Evolutionary conservation across 2,329 filamentous ascomycete species (phyloP).

Genomic region (Diaporthe sp.): DNA sequence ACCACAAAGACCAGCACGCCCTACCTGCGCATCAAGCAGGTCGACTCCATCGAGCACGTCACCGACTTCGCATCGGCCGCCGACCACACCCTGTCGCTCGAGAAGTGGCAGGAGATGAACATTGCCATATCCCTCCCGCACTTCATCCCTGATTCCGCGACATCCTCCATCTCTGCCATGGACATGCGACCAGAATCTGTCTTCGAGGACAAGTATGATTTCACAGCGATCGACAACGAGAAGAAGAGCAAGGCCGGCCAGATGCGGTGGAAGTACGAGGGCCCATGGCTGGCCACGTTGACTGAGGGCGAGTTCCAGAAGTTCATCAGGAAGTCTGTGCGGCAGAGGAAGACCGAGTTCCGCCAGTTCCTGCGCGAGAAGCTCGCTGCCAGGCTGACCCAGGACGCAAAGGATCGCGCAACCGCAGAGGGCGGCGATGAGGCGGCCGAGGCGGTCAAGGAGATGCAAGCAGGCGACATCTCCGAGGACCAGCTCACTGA

Average conservation of each 20-base stretch:
- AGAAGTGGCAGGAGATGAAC: conserved; percentile 88
- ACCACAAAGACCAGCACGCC: conserved; percentile 81
- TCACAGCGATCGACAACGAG: conserved; percentile 57
- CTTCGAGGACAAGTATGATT: conserved; percentile 70
- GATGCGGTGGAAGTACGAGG: conserved; percentile 74
- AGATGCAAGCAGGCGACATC: conserved; percentile 55
- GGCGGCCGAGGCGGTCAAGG: conserved; percentile 46
- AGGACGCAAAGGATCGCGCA: conserved; percentile 51
- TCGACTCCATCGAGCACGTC: conserved; percentile 89
- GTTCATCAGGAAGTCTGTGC: conserved; percentile 68
- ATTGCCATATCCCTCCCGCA: conserved; percentile 74
- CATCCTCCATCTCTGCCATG: conserved; percentile 25
- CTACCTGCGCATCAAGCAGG: conserved; percentile 78
- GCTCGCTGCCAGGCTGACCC: conserved; percentile 61
- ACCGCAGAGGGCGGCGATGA: conserved; percentile 52
- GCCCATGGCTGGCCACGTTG: conserved; percentile 76
- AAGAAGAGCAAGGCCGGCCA: conserved; percentile 53
- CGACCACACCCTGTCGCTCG: conserved; percentile 83
- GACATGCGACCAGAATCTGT: conserved; percentile 60
- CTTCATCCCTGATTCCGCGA: background rate
- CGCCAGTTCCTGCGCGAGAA: conserved; percentile 63
- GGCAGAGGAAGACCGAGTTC: conserved; percentile 67
- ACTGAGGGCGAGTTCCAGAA: conserved; percentile 69
- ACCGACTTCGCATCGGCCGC: conserved; percentile 89
- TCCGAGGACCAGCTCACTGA: conserved; percentile 64